Percentiles rank a stretch among this genome's conserved stretches.
Evolutionary conservation across 192 early-diverging fungal genomes (phyloP).

Genomic region (Podila horticola): DNA sequence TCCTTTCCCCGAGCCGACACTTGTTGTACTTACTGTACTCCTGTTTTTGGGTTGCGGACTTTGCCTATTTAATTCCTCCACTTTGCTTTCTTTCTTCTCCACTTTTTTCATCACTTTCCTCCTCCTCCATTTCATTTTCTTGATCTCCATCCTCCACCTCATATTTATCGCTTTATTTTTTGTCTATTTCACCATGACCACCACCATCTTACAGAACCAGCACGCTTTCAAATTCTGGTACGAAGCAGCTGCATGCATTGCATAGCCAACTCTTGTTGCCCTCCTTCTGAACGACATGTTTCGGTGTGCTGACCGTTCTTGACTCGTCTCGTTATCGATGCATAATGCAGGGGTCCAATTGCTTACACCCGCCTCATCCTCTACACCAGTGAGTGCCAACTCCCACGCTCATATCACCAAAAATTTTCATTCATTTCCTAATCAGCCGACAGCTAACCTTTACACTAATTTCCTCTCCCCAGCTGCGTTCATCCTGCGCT

Average conservation of each 20-base stretch:
- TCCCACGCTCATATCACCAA: not conserved
- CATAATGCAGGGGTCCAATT: constrained; percentile 22
- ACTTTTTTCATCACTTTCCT: constrained; percentile 1
- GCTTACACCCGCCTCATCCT: constrained; percentile 40
- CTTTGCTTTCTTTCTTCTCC: not conserved
- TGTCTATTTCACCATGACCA: not conserved
- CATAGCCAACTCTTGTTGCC: not conserved
- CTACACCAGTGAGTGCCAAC: constrained; percentile 23
- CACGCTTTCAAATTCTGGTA: constrained; percentile 37
- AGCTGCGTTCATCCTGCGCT: constrained; percentile 27
- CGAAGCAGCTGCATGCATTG: not conserved
- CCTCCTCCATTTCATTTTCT: not conserved
- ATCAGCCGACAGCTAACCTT: not conserved
- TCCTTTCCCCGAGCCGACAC: not conserved
- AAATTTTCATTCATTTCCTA: too few species aligned
- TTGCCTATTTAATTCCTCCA: not conserved
- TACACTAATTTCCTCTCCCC: not conserved
- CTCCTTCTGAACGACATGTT: not conserved
- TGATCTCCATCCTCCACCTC: not conserved
- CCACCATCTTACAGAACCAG: constrained; percentile 24
- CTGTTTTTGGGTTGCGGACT: not conserved
- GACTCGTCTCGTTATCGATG: not conserved
- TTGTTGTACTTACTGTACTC: not conserved
- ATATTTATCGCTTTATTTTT: not conserved
- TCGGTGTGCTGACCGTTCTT: not conserved